phyloP scores from a whole-genome alignment of 345 rosid genomes.

The Geranium brycei region DNA sequence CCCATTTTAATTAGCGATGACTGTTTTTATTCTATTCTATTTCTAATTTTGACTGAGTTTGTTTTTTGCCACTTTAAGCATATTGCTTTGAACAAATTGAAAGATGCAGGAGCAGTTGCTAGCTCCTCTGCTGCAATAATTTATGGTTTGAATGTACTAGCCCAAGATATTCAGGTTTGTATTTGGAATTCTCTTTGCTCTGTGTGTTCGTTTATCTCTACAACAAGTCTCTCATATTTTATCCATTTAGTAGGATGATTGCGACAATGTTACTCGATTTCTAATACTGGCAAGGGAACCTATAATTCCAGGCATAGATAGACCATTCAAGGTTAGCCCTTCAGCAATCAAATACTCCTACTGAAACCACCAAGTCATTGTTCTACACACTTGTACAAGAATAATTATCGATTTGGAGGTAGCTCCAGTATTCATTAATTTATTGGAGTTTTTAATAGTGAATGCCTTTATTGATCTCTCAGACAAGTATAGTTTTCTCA shows the following conservation, averaged over 20 bases:
- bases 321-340: conserved; percentile 78
- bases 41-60: conserved; percentile 3
- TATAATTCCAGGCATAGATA: conserved; percentile 71
- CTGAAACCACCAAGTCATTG: no score
- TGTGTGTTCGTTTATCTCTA: neutral
- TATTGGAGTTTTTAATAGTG: neutral
- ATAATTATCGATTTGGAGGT: neutral
- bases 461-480: conserved; percentile 14
- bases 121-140: conserved; percentile 71
- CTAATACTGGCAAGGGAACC: conserved; percentile 98
- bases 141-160: conserved; percentile 79
- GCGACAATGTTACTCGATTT: conserved; percentile 82
- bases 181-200: neutral
- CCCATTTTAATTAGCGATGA: neutral
- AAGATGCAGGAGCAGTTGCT: conserved; percentile 86
- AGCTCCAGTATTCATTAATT: neutral
- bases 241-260: conserved; percentile 45
- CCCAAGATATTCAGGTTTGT: conserved; percentile 81
- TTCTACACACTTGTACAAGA: neutral
- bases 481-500: conserved; percentile 95
- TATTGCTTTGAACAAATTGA: conserved; percentile 50
- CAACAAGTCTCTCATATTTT: conserved; percentile 1
- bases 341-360: neutral
- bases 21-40: neutral
- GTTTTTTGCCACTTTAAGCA: conserved; percentile 26